Evolutionary conservation across 352 stramenopile species (phyloP), one percentile per base, ranked within the genome.

Genomic region (Halophytophthora polymorphica): DNA sequence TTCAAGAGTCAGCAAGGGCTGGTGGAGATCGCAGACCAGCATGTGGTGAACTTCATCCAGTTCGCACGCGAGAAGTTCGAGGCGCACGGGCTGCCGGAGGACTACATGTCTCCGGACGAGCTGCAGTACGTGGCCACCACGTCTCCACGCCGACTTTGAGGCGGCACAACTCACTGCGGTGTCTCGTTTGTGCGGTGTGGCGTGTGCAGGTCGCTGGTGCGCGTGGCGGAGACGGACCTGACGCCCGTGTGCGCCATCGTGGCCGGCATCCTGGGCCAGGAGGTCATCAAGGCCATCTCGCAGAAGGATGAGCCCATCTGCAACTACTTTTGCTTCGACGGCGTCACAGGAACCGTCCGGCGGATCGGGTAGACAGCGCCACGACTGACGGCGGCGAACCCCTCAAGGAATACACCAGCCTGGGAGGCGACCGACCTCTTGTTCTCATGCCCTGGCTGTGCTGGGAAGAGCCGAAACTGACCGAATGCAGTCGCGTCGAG

Each of bases 271-370:
- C 53, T 99, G 36, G 96, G 96, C 5, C 97, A 99, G 63, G 97
- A 99, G 80, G 77, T 99, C 34, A 96, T 99, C 72, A 99, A 99
- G 69, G 89, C 90, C n/a, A 92, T 99, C 34, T 98, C 88, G 46
- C 86, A 93, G 40, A 98, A 98, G 61, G 96, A 97, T 67, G 88
- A 97, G 64, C 96, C 96, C 7, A 92, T 97, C 35, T 96, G 95
- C 74, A 99, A 99, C 75, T 88, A 93, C 36, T 93, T 99, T 52
- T 84, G 94, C 58, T 98, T 98, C 36, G 91, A 98, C 40, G 84
- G 83, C 25, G 52, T 59, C 8, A 58, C 66, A 12, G 83, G 83
- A 2, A 73, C 61, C 1, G 83, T 90, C 39, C 66, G 77, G 40
- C 64, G 64, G 51, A 84, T 90, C 33, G 74, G 77, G 7, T 90